Evolutionary conservation across 176 grass and related monocot genomes (phyloP).

Genomic region (Bothriochloa decipiens): DNA sequence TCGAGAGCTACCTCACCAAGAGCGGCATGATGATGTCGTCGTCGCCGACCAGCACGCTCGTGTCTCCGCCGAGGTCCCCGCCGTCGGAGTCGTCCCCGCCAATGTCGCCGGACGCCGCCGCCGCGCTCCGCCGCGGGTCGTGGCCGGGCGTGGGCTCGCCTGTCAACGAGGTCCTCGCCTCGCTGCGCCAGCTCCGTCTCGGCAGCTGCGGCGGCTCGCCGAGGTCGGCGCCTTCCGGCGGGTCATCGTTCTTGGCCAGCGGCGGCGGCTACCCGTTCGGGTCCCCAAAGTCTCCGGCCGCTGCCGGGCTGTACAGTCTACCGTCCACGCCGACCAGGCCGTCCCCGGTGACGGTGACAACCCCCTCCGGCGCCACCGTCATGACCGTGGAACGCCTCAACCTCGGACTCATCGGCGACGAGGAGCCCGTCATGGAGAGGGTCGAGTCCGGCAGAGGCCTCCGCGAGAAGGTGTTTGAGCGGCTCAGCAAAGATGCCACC

Average conservation of each 20-base stretch:
- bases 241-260: conserved; percentile 27
- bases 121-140: conserved; percentile 46
- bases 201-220: conserved; percentile 35
- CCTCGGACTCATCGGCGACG: conserved; percentile 44
- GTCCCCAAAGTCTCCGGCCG: conserved; percentile 45
- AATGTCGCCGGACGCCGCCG: conserved; percentile 54
- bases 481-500: conserved; percentile 69
- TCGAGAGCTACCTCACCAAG: conserved; percentile 65
- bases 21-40: conserved; percentile 43
- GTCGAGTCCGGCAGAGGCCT: conserved; percentile 83
- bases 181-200: conserved; percentile 69
- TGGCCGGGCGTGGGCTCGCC: conserved; percentile 50
- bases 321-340: conserved; percentile 57
- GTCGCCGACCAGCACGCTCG: conserved; percentile 79
- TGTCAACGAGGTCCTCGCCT: conserved; percentile 59
- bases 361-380: conserved; percentile 27
- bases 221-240: conserved; percentile 49
- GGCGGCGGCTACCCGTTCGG: conserved; percentile 45
- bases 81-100: conserved; percentile 80
- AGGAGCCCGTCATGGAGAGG: conserved; percentile 58
- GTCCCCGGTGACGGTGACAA: neutral
- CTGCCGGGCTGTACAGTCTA: conserved; percentile 50
- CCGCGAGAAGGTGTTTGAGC: conserved; percentile 80
- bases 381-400: conserved; percentile 44
- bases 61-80: conserved; percentile 64